Evolutionary conservation across 768 basidiomycete genomes (phyloP), one percentile per base, ranked within the genome.

Genomic region (Rhizopogon rudus): DNA sequence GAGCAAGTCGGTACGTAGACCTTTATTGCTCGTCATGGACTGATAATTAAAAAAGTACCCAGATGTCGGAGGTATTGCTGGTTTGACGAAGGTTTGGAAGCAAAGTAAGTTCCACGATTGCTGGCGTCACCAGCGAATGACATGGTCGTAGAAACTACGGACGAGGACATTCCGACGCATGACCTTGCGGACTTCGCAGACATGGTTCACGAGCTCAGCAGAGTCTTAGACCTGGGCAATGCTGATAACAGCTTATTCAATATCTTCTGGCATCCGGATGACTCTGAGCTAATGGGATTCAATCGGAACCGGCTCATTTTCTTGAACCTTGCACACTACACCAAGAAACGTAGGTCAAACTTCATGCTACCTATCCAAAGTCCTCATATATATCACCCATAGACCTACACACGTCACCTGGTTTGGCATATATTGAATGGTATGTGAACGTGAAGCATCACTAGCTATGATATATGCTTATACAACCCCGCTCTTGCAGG

Each of bases 261-360:
- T 41, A 51, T 61, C 49, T 58, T 61, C 44, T 59, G 54, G 54
- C 49, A 58, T 8, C 43, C 39, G 10, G 29, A 33, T n/a, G 57
- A 59, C 52, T 9, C 1, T 5, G 54, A 58, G 12, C 35, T 61
- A 40, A 59, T 61, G 60, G 60, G 60, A 13, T 61, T 61, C 49
- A 61, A 61, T 39, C 60, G 60, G 12, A 58, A 52, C 39, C 55
- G 42, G 7, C 51, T 51, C 13, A 56, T 61, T 17, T 61, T 55
- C 44, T 52, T 61, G 16, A 61, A 61, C 41, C 54, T 61, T 29
- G 60, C 60, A 17, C 57, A 61, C 40, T 61, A 52, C 35, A 20
- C 17, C 29, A 40, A 25, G 5, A 51, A 45, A 37, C 49, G 60
- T 61, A 20, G 28, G 60, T 54, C 2, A 20, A 35, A 17, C 33